These are phyloP conservation scores for Brassica nigra DNA, from an alignment of 345 rosid species.

Conservation along the genomic window DNA sequence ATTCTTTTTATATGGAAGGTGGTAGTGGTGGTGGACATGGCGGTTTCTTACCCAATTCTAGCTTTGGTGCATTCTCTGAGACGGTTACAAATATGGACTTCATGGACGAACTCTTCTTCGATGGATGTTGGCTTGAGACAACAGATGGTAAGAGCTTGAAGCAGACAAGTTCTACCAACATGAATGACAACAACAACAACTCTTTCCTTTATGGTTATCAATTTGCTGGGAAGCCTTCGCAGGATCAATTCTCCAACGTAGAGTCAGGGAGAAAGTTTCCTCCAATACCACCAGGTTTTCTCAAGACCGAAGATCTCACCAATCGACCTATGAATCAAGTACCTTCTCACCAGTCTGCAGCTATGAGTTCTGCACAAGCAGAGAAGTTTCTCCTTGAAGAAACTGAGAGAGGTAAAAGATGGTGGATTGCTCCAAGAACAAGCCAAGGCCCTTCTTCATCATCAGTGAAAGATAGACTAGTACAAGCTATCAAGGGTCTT, in stretches of 20 bases:
- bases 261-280: conserved; percentile 38
- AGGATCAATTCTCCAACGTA: conserved; percentile 31
- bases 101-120: conserved; percentile 81
- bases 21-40: conserved; percentile 40
- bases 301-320: conserved; percentile 35
- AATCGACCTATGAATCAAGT: conserved; percentile 27
- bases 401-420: conserved; percentile 51
- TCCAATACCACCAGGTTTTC: conserved; percentile 29
- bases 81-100: conserved; percentile 81
- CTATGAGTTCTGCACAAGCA: conserved; percentile 40
- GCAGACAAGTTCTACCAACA: conserved; percentile 45
- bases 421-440: conserved; percentile 66
- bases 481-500: conserved; percentile 56
- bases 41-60: conserved; percentile 45
- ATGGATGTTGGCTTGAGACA: conserved; percentile 84
- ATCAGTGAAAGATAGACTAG: conserved; percentile 61
- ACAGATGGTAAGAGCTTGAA: conserved; percentile 52
- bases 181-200: conserved; percentile 43
- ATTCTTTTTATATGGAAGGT: conserved; percentile 43
- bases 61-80: conserved; percentile 49
- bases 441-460: conserved; percentile 42
- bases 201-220: conserved; percentile 19
- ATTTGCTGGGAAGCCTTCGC: too few relatives aligned
- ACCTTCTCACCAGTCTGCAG: conserved; percentile 30
- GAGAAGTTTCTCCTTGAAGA: conserved; percentile 45